Conservation (phyloP, 306 rosid species). For the Casuarina equisetifolia region DNA sequence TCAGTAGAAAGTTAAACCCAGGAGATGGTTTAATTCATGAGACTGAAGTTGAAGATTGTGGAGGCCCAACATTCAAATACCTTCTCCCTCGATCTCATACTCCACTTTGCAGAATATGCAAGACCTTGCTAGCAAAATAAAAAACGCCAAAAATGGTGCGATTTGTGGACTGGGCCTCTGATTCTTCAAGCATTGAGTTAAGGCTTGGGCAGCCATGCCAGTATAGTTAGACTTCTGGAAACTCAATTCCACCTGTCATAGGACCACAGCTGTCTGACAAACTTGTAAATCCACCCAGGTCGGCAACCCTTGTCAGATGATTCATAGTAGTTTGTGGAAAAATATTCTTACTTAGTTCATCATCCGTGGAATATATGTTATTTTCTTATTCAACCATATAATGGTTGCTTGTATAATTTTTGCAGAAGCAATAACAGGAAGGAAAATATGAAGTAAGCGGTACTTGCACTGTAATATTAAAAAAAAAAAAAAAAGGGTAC, state of each 20-base stretch:
- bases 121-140: no score
- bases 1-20: no score
- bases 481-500: constrained; percentile 36
- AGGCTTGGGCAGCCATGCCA: constrained; percentile 64
- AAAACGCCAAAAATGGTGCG: constrained; percentile 27
- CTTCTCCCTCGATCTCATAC: constrained; percentile 3
- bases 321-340: constrained; percentile 48
- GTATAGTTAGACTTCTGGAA: constrained; percentile 34
- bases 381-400: constrained; percentile 10
- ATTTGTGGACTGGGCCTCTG: constrained; percentile 40
- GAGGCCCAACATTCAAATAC: no score
- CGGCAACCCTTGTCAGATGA: constrained; percentile 36
- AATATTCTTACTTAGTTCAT: constrained; percentile 19
- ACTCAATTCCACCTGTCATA: constrained; percentile 33
- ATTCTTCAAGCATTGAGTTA: constrained; percentile 52
- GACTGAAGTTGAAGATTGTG: no score
- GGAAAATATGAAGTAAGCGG: constrained; percentile 26
- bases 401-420: constrained; percentile 23
- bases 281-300: constrained; percentile 39
- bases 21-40: no score
- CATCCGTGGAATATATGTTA: constrained; percentile 13
- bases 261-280: constrained; percentile 43
- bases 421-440: constrained; percentile 38
- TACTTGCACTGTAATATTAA: constrained; percentile 25
- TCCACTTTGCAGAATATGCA: not conserved